Percentiles rank a stretch among this genome's conserved stretches.
These are phyloP conservation scores for Sordaria brevicollis DNA, from an alignment of 495 filamentous ascomycete genomes.

Conservation along the genomic window DNA sequence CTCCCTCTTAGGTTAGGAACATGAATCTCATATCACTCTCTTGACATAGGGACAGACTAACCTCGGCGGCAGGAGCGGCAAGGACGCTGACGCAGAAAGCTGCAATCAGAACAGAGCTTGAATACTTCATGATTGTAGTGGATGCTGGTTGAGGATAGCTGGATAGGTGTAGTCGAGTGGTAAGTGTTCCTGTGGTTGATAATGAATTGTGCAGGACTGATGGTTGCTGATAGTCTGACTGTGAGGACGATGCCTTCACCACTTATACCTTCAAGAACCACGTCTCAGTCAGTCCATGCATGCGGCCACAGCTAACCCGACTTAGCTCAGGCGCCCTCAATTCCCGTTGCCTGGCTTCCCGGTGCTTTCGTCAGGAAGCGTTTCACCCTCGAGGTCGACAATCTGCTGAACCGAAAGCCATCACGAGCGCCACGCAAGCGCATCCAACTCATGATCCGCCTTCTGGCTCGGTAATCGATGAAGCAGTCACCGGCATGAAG, in stretches of 20 bases:
- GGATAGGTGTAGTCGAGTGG: background rate
- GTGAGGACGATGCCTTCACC: background rate
- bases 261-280: background rate
- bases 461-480: no score
- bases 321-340: background rate
- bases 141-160: background rate
- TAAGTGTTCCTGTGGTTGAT: background rate
- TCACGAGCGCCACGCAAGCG: background rate
- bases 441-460: background rate
- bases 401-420: background rate
- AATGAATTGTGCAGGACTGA: background rate
- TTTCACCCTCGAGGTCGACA: background rate
- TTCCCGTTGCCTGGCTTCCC: background rate
- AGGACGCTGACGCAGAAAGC: background rate
- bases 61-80: background rate
- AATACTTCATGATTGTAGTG: background rate
- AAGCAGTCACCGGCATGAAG: no score
- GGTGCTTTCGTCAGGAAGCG: background rate
- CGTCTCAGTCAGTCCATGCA: background rate
- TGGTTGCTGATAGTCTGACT: background rate
- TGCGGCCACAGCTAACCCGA: background rate
- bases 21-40: background rate
- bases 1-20: background rate
- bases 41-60: background rate
- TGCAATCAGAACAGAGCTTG: background rate